Evolutionary conservation across 202 grass and related monocot species (phyloP), one percentile per base, ranked within the genome.

Genomic region (Bolboschoenoplectus hybrid): DNA sequence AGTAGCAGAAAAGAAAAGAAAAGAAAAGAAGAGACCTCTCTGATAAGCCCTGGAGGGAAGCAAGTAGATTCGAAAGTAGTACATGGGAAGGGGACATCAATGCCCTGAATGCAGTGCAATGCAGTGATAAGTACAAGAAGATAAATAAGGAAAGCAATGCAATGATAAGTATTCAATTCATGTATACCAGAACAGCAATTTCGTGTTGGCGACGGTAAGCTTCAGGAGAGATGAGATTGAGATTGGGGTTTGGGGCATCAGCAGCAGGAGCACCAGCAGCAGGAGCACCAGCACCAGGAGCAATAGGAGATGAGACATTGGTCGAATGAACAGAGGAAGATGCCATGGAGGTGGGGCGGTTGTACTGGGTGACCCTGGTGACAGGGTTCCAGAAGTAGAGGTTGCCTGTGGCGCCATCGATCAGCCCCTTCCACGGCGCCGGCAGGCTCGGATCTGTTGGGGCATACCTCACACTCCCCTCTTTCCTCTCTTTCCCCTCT

Each of bases 361-460:
- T 87, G 90, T 98, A 98, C 78, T 93, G 91, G 17, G 86, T 88
- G 74, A 75, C 90, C 61, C 87, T 92, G 84, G 95, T 98, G 81
- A 92, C 86, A 38, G 91, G 93, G 84, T 98, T 98, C 95, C 95
- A 98, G 89, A 92, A 98, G 85, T 98, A 98, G 78, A 95, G 13
- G 84, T 89, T 89, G 17, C 93, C 95, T 11, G 95, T 98, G 85
- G 45, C 89, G 51, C 91, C 91, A 71, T 98, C 95, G 65, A 98
- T 88, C 87, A 98, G 90, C 50, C 70, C 95, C 82, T 79, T 91
- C 95, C 95, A 98, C 17, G 95, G 95, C 79, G 77, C 85, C 8
- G 95, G 91, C 32, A 98, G 89, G n/a, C 78, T 94, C 43, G 93
- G 93, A 89, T 98, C 95, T 5, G 82, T 38, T 40, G 90, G 91